Conservation (phyloP, 2,329 filamentous ascomycete species). For the Fusarium mangiferae region DNA sequence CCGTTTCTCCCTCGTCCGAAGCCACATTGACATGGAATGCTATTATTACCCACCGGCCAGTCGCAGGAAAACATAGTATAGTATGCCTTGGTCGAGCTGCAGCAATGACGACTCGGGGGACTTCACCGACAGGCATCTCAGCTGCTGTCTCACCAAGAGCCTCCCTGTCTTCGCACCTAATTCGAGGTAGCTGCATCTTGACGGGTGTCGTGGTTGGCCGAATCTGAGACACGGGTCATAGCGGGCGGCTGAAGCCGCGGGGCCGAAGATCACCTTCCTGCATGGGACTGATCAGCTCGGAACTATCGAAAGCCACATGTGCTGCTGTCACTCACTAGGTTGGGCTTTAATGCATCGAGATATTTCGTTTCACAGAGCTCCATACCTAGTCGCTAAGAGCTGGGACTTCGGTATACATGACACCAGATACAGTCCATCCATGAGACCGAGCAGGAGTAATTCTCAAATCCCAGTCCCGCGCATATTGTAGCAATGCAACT, state of each 20-base stretch:
- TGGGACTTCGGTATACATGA: fast-evolving
- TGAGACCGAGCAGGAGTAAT: neutral
- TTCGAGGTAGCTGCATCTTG: neutral
- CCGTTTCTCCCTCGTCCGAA: neutral
- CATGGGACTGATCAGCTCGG: neutral
- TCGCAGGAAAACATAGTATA: neutral
- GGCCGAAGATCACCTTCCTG: neutral
- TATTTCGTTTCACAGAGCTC: no score
- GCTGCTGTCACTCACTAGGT: neutral
- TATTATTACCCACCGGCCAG: no score
- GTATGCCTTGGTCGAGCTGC: neutral
- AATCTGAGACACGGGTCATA: slow-evolving; percentile 17
- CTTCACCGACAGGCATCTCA: neutral
- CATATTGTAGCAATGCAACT: neutral
- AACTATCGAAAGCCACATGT: neutral
- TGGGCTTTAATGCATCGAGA: neutral
- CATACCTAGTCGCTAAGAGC: neutral
- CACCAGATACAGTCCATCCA: neutral
- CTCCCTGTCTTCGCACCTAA: neutral
- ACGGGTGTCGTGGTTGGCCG: neutral
- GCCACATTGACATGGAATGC: neutral
- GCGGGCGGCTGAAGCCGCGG: neutral
- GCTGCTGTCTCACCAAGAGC: neutral
- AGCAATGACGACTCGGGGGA: neutral
- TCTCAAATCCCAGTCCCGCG: neutral